Evolutionary conservation across 129 eudicot species (phyloP).

Genomic region (Tagetes erecta): DNA sequence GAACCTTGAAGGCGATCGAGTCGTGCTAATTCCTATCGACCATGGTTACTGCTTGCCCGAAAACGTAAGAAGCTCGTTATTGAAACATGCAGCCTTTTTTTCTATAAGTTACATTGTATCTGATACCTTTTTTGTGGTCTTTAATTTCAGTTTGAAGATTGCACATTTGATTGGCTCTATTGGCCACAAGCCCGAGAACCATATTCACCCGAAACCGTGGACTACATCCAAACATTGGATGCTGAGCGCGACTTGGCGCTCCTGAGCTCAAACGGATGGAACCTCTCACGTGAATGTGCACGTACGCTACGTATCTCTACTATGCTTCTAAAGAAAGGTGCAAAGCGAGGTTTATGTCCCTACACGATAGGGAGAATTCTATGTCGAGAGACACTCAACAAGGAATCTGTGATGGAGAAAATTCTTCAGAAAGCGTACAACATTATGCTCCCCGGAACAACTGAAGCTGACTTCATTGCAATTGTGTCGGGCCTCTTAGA

Average conservation of each 20-base stretch:
- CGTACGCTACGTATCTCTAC: constrained; percentile 63
- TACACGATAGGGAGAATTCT: constrained; percentile 54
- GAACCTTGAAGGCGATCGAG: constrained; percentile 43
- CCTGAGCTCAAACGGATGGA: constrained; percentile 57
- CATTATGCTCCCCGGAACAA: constrained; percentile 47
- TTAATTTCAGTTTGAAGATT: constrained; percentile 60
- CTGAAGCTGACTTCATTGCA: constrained; percentile 55
- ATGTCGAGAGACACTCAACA: constrained; percentile 64
- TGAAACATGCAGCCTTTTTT: no score
- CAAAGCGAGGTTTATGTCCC: constrained; percentile 51
- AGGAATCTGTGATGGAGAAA: constrained; percentile 57
- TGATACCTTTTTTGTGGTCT: no score
- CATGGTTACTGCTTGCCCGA: constrained; percentile 73
- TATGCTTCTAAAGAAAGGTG: constrained; percentile 72
- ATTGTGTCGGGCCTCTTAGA: constrained; percentile 52
- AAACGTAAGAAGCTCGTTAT: constrained; percentile 39
- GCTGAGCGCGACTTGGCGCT: constrained; percentile 55
- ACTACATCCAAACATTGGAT: constrained; percentile 54
- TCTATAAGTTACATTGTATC: no score
- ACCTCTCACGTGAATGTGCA: constrained; percentile 48
- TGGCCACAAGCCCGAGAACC: constrained; percentile 74
- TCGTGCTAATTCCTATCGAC: constrained; percentile 57
- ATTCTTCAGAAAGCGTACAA: constrained; percentile 49
- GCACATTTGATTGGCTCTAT: constrained; percentile 70
- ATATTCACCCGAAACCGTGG: constrained; percentile 43